phyloP scores from a whole-genome alignment of 148 eudicot species.

The Diospyros kaki region DNA sequence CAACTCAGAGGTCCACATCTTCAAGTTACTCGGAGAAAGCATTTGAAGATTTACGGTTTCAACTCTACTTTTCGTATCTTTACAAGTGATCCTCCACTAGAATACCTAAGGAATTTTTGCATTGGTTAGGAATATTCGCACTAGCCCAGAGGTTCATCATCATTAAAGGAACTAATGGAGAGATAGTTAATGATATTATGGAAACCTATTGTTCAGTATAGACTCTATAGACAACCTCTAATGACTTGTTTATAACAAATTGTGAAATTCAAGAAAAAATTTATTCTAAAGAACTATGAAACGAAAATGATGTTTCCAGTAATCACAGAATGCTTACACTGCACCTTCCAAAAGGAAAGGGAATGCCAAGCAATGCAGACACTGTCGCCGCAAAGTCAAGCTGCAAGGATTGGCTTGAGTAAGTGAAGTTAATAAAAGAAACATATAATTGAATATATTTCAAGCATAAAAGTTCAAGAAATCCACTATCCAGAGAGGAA shows the following conservation, averaged over 20 bases:
- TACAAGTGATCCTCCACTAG: not conserved
- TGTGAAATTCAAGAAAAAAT: not conserved
- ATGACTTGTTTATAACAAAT: not conserved
- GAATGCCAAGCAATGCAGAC: slow-evolving; percentile 90
- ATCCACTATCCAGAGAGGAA: slow-evolving; percentile 11
- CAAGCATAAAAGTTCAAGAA: not conserved
- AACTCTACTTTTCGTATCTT: not conserved
- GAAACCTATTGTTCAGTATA: too few relatives aligned
- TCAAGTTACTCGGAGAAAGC: not conserved
- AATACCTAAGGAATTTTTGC: not conserved
- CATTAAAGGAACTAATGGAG: slow-evolving; percentile 12
- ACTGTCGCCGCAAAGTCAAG: slow-evolving; percentile 93
- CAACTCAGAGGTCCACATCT: not conserved
- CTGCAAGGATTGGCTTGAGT: slow-evolving; percentile 51
- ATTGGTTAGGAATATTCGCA: not conserved
- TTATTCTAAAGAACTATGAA: not conserved
- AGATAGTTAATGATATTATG: slow-evolving; percentile 15
- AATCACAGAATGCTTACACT: slow-evolving; percentile 28
- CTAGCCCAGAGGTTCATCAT: not conserved
- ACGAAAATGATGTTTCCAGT: not conserved
- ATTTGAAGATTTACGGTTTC: not conserved
- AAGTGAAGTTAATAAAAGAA: slow-evolving; percentile 11
- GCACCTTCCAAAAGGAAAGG: slow-evolving; percentile 99
- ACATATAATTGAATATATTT: not conserved
- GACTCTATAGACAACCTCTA: not conserved